phyloP scores from a whole-genome alignment of 306 rosid species.

The Glycyrrhiza uralensis region DNA sequence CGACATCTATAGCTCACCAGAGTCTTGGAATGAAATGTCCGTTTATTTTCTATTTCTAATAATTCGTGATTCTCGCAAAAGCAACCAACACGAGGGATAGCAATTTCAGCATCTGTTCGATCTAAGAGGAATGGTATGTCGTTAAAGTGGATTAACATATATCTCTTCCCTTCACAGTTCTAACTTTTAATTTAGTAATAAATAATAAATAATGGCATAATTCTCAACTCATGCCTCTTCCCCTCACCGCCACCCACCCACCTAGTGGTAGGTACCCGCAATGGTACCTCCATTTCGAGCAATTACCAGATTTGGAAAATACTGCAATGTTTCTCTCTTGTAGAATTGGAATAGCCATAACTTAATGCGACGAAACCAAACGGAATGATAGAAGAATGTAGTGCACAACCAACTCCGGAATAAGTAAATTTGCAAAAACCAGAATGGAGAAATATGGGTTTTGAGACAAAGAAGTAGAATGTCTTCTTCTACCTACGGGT shows the following conservation, averaged over 20 bases:
- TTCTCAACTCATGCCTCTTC: not conserved
- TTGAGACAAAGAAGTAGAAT: not conserved
- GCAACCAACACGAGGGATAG: not conserved
- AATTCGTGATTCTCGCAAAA: not conserved
- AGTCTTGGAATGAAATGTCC: not conserved
- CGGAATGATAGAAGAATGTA: not conserved
- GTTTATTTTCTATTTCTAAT: no score
- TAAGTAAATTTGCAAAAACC: not conserved
- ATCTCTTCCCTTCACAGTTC: slow-evolving; percentile 8
- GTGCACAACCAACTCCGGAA: not conserved
- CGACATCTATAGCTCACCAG: not conserved
- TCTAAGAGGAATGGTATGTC: not conserved
- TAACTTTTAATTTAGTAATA: not conserved
- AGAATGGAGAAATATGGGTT: not conserved
- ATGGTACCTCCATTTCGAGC: slow-evolving; percentile 31
- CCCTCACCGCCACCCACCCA: not conserved
- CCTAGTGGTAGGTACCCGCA: not conserved
- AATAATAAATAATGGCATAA: no score
- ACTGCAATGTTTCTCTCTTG: not conserved
- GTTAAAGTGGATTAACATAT: not conserved
- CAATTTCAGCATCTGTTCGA: not conserved
- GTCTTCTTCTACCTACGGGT: not conserved
- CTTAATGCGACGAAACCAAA: slow-evolving; percentile 2
- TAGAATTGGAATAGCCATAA: not conserved
- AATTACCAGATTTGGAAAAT: slow-evolving; percentile 26